phyloP scores from a whole-genome alignment of 148 eudicot genomes.

The Amaranthus hypochondriacus region DNA sequence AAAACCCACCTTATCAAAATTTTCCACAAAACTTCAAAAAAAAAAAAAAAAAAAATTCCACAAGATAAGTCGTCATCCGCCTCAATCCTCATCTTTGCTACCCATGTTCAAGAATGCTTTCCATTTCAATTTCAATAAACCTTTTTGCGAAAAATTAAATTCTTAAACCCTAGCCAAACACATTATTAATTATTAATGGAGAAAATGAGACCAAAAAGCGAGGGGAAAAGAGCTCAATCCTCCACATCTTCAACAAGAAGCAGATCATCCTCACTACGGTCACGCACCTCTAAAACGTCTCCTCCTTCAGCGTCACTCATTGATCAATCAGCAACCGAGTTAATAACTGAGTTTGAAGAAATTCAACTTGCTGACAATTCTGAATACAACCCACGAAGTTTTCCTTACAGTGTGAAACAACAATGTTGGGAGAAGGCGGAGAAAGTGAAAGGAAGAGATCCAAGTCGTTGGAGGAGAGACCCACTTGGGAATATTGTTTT shows the following conservation, averaged over 20 bases:
- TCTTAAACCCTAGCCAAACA: no score
- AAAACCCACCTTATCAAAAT: no score
- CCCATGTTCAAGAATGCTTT: no score
- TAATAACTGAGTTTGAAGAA: slow-evolving; percentile 36
- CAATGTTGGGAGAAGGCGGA: slow-evolving; percentile 96
- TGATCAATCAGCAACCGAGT: slow-evolving; percentile 33
- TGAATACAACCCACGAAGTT: slow-evolving; percentile 67
- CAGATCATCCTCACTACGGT: slow-evolving; percentile 20
- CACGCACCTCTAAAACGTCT: slow-evolving; percentile 21
- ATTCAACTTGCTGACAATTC: slow-evolving; percentile 31
- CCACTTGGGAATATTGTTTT: slow-evolving; percentile 64
- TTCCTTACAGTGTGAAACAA: slow-evolving; percentile 81
- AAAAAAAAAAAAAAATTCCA: no score
- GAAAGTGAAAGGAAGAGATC: slow-evolving; percentile 82
- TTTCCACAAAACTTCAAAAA: no score
- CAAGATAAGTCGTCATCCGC: no score
- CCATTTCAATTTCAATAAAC: no score
- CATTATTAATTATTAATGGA: no score
- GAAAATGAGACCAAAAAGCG: slow-evolving; percentile 7
- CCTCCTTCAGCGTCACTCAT: slow-evolving; percentile 34
- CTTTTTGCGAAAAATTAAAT: no score
- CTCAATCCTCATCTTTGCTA: no score
- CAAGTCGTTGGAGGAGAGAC: slow-evolving; percentile 81
- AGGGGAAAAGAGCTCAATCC: slow-evolving; percentile 11
- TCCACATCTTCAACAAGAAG: slow-evolving; percentile 14